These are phyloP conservation scores for Penicillium odoratum DNA, from an alignment of 495 filamentous ascomycete species.

Conservation along the genomic window DNA sequence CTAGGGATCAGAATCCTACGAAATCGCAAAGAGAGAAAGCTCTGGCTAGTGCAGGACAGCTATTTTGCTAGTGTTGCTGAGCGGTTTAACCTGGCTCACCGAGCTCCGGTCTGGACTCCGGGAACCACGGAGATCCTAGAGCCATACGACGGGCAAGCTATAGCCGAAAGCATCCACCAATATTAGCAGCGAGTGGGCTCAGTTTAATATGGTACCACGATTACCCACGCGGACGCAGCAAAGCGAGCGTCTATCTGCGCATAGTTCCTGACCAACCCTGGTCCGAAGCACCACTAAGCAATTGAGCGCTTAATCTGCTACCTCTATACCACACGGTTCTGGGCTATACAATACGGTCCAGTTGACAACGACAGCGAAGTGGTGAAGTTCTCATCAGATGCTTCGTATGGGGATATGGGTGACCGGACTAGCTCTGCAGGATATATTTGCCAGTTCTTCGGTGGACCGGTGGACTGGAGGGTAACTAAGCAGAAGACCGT, in stretches of 20 bases:
- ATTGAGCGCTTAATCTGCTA: conserved; percentile 18
- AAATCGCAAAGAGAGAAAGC: no score
- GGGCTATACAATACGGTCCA: conserved; percentile 10
- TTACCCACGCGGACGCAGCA: conserved; percentile 24
- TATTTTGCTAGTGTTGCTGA: conserved; percentile 18
- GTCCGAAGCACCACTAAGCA: conserved; percentile 12
- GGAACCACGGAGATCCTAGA: not conserved
- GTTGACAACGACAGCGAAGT: no score
- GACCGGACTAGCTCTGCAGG: no score
- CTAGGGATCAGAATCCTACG: no score
- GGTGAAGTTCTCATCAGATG: conserved; percentile 13
- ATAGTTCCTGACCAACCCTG: conserved; percentile 23
- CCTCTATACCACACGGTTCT: conserved; percentile 10
- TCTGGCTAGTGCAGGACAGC: conserved; percentile 17
- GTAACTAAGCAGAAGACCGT: no score
- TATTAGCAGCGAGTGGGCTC: conserved; percentile 32
- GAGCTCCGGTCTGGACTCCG: no score
- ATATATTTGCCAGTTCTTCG: no score
- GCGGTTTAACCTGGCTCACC: not conserved
- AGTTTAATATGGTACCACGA: conserved; percentile 22
- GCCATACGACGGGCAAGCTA: not conserved
- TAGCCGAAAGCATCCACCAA: conserved; percentile 5
- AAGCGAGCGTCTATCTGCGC: conserved; percentile 13
- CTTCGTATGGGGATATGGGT: conserved; percentile 20
- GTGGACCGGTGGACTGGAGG: no score